Conservation (phyloP, 345 rosid genomes). For the Salix udensis region DNA sequence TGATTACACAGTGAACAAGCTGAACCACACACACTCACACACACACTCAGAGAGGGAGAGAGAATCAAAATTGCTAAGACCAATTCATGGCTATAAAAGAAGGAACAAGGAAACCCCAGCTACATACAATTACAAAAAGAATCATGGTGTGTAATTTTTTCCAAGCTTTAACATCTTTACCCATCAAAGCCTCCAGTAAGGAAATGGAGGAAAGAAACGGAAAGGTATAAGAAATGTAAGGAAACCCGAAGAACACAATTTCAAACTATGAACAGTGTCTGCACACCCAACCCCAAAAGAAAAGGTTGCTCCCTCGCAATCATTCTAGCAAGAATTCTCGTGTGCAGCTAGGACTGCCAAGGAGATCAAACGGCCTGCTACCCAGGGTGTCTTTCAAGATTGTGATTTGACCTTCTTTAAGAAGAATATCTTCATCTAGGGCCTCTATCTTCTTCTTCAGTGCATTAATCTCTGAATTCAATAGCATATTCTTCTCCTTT, state of each 20-base stretch:
- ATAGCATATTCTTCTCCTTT: slow-evolving; percentile 77
- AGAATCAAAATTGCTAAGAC: background rate
- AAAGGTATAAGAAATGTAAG: background rate
- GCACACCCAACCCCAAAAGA: slow-evolving; percentile 1
- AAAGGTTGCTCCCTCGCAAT: background rate
- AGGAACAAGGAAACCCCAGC: slow-evolving; percentile 15
- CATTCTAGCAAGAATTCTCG: slow-evolving; percentile 30
- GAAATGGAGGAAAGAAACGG: background rate
- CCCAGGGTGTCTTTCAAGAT: slow-evolving; percentile 71
- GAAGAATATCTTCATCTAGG: slow-evolving; percentile 68
- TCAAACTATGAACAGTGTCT: slow-evolving; percentile 31
- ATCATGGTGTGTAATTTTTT: slow-evolving; percentile 9
- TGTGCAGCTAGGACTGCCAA: slow-evolving; percentile 49
- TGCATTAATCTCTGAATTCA: slow-evolving; percentile 60
- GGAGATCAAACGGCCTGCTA: slow-evolving; percentile 50
- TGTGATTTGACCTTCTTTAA: slow-evolving; percentile 92
- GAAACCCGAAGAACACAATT: slow-evolving; percentile 10
- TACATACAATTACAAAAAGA: slow-evolving; percentile 22
- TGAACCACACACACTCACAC: background rate
- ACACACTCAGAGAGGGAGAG: background rate
- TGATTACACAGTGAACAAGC: background rate
- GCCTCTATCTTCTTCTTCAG: slow-evolving; percentile 66
- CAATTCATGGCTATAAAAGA: background rate
- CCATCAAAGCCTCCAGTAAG: background rate
- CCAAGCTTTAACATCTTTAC: slow-evolving; percentile 1